phyloP scores from a whole-genome alignment of 345 rosid species.

The Lepidium aucheri region DNA sequence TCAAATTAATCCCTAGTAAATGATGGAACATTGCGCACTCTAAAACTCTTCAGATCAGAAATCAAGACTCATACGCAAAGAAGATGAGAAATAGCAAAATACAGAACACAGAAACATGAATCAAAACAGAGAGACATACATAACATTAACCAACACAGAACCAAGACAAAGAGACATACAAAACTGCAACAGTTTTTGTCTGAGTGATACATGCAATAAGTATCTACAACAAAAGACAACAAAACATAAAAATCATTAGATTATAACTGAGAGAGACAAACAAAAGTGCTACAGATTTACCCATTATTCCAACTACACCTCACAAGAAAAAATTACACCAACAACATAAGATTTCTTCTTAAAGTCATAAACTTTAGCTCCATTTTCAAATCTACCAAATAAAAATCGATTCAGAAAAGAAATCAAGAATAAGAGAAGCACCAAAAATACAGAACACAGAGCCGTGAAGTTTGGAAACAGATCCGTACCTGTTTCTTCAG shows the following conservation, averaged over 20 bases:
- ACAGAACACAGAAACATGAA: no score
- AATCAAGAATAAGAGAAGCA: not conserved
- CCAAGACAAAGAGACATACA: no score
- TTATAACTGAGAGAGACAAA: not conserved
- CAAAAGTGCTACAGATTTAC: not conserved
- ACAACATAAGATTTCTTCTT: not conserved
- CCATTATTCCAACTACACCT: not conserved
- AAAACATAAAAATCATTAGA: not conserved
- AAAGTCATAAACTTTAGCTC: not conserved
- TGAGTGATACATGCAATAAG: no score
- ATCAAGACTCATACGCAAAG: no score
- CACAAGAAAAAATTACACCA: not conserved
- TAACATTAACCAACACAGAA: no score
- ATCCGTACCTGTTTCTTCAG: constrained; percentile 3
- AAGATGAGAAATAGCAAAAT: no score
- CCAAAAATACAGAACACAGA: constrained; percentile 1
- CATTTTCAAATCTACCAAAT: not conserved
- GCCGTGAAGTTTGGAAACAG: constrained; percentile 12
- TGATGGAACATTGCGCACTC: no score
- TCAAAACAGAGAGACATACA: no score
- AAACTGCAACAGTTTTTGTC: no score
- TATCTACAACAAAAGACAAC: no score
- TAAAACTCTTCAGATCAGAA: no score
- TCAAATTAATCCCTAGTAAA: no score
- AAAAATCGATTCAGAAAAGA: not conserved